Conservation (phyloP, 257 asterid genomes). For the Fraxinus quadrangulata region DNA sequence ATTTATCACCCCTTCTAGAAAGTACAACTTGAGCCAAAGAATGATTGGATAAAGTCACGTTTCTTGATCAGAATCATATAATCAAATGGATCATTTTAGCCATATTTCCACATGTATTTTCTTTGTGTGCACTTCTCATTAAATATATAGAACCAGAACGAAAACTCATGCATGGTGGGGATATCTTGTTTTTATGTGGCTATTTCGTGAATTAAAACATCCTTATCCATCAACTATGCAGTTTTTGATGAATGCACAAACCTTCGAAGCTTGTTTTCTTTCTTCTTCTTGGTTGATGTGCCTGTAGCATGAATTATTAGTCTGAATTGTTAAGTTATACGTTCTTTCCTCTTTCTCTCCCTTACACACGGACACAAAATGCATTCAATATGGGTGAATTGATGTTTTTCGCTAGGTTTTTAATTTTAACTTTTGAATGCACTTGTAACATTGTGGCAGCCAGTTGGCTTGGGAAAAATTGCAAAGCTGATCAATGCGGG, state of each 20-base stretch:
- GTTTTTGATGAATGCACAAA: background rate
- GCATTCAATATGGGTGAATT: background rate
- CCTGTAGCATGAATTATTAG: background rate
- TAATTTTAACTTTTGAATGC: background rate
- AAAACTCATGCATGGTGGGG: background rate
- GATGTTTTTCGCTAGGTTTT: background rate
- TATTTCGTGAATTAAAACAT: background rate
- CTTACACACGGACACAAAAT: background rate
- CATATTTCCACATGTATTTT: background rate
- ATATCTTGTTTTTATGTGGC: background rate
- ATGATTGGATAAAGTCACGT: background rate
- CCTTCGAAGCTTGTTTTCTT: background rate
- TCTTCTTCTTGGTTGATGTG: background rate
- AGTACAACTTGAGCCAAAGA: background rate
- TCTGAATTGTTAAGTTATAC: background rate
- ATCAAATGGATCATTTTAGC: background rate
- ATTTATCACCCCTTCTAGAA: background rate
- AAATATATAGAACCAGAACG: background rate
- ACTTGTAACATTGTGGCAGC: conserved; percentile 51
- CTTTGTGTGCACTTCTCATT: background rate
- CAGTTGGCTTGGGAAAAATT: conserved; percentile 90
- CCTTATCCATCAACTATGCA: background rate
- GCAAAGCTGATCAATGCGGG: conserved; percentile 92
- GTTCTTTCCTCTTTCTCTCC: background rate
- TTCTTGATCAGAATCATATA: background rate